A percentile compares a stretch with the other conserved stretches of the same genome.
phyloP scores from a whole-genome alignment of 306 rosid genomes.

The Vigna mungo region DNA sequence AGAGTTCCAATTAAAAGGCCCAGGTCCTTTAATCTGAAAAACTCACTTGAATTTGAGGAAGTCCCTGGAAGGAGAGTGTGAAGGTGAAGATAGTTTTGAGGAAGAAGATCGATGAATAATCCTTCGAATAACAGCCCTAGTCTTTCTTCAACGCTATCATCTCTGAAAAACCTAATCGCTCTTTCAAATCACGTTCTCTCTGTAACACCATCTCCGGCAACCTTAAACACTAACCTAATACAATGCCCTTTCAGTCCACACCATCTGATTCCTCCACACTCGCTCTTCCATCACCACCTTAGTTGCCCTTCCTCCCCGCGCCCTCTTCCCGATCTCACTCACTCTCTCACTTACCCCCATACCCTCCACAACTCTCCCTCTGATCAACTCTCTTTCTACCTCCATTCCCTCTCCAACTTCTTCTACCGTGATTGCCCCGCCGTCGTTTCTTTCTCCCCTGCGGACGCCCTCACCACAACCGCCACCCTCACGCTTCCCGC shows the following conservation, averaged over 20 bases:
- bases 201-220: constrained; percentile 29
- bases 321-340: constrained; percentile 45
- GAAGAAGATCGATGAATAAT: constrained; percentile 5
- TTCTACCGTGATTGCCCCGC: constrained; percentile 76
- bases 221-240: constrained; percentile 45
- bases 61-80: not conserved
- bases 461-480: constrained; percentile 39
- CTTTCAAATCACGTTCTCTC: constrained; percentile 48
- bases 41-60: no score
- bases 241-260: constrained; percentile 62
- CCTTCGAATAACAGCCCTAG: not conserved
- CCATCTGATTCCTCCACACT: constrained; percentile 64
- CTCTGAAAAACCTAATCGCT: constrained; percentile 58
- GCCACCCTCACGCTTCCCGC: constrained; percentile 62
- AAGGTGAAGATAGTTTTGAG: not conserved
- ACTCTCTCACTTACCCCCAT: constrained; percentile 57
- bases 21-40: not conserved
- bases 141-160: constrained; percentile 45
- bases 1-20: not conserved
- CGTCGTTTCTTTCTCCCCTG: constrained; percentile 55
- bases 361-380: constrained; percentile 46
- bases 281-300: constrained; percentile 74
- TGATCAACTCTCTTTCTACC: constrained; percentile 60
- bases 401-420: constrained; percentile 52
- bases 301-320: constrained; percentile 67